Evolutionary conservation across 176 grass and related monocot genomes (phyloP), one percentile per base, ranked within the genome.

Genomic region (Aegilops sharonensis): DNA sequence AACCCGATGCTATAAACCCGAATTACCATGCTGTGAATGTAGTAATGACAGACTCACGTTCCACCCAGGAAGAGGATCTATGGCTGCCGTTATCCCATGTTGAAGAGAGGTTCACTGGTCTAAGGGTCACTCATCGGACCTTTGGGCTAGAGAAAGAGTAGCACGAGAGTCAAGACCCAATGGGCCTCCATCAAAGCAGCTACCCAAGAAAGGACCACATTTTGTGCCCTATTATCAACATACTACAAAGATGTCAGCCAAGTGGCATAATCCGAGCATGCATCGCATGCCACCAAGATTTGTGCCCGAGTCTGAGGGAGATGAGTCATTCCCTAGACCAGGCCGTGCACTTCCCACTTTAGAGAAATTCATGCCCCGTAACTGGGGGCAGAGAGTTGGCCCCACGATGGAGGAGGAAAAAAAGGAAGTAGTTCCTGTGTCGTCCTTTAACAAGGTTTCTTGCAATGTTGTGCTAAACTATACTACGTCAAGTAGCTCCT

Each of bases 311-410:
- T 77, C 7, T 7, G 5, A 56, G 20, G 84, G 74, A 2, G 31
- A 78, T 40, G 74, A 56, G 20, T 9, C 32, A 2, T 69, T 68
- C 1, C 63, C 84, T 21, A 3, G 15, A 6, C 15, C 8, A 32
- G 4, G 2, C 0, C 6, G 5, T 0, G 0, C 0, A 6, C 43
- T 75, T 2, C 23, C 42, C 12, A 36, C 54, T 1, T 2, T 32
- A 0, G 62, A 3, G 7, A 29, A 85, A 1, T 67, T 66, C 42
- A 77, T 77, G 60, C 42, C 61, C 0, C 2, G 5, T 0, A 14
- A 11, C 1, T 84, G 35, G 81, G 35, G 34, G 32, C 3, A 82
- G 11, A 7, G 6, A 0, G 1, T 5, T 29, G 25, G 13, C 0
- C 0, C 34, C 0, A 39, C 10, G 7, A 39, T 39, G 14, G 21